Conservation (phyloP, 768 basidiomycete species). For the Psilocybe sp. region DNA sequence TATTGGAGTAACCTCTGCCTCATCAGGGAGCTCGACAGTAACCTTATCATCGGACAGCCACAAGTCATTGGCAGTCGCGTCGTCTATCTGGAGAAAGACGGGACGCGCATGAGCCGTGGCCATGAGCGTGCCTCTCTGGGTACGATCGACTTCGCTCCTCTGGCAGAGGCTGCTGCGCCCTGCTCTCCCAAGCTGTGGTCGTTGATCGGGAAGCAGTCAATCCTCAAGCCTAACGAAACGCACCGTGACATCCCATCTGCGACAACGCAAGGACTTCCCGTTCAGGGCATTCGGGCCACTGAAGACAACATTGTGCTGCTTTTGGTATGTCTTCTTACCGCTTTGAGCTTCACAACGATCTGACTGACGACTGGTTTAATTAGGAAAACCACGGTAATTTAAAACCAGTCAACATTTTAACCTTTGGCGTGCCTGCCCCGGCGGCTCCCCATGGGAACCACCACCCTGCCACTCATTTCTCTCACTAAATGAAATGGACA, state of each 20-base stretch:
- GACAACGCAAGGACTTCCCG: conserved; percentile 41
- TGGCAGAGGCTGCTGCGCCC: conserved; percentile 30
- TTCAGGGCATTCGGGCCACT: conserved; percentile 52
- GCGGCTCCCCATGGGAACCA: conserved; percentile 21
- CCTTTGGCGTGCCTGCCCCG: conserved; percentile 35
- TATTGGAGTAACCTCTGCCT: conserved; percentile 53
- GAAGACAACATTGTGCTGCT: conserved; percentile 62
- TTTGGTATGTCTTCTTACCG: conserved; percentile 36
- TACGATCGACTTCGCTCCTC: conserved; percentile 44
- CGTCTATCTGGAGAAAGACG: conserved; percentile 42
- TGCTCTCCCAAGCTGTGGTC: conserved; percentile 35
- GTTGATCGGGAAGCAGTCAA: conserved; percentile 35
- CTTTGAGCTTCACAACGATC: not conserved
- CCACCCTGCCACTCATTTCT: conserved; percentile 10
- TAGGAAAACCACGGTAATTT: conserved; percentile 38
- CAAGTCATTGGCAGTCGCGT: conserved; percentile 45
- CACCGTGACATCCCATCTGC: conserved; percentile 39
- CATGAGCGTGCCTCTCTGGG: conserved; percentile 29
- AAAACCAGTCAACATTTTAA: conserved; percentile 43
- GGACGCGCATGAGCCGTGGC: conserved; percentile 18
- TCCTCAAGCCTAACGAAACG: conserved; percentile 39
- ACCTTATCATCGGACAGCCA: conserved; percentile 30
- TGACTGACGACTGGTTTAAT: conserved; percentile 2
- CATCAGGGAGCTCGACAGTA: conserved; percentile 37
- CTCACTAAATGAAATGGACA: conserved; percentile 4